phyloP scores from a whole-genome alignment of 164 flowering plant species.

The Vitis rotundifolia region DNA sequence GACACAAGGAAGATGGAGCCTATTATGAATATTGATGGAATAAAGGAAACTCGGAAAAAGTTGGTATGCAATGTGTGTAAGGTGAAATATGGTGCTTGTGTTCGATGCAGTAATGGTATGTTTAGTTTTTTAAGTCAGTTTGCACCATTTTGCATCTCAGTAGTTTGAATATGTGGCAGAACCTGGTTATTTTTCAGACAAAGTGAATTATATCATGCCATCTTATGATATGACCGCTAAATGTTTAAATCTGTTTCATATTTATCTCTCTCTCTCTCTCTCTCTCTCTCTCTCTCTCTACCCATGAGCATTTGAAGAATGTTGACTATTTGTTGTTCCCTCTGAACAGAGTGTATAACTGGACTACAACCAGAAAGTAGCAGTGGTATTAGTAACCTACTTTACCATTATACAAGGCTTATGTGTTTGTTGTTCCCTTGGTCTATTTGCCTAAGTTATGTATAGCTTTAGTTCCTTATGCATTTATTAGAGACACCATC shows the following conservation, averaged over 20 bases:
- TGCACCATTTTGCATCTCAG: slow-evolving; percentile 9
- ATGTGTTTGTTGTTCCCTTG: too few relatives aligned
- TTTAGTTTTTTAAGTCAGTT: slow-evolving; percentile 24
- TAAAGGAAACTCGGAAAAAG: slow-evolving; percentile 65
- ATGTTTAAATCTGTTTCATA: not conserved
- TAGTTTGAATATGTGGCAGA: slow-evolving; percentile 8
- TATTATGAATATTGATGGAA: slow-evolving; percentile 62
- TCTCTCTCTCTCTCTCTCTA: not conserved
- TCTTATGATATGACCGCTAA: not conserved
- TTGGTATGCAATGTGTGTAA: slow-evolving; percentile 81
- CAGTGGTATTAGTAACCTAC: too few relatives aligned
- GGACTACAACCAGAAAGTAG: too few relatives aligned
- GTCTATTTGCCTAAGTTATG: too few relatives aligned
- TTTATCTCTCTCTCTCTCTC: too few relatives aligned
- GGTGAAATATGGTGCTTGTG: slow-evolving; percentile 80
- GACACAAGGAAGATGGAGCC: slow-evolving; percentile 77
- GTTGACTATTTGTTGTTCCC: not conserved
- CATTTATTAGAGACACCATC: too few relatives aligned
- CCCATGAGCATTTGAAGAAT: not conserved
- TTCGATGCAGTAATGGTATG: slow-evolving; percentile 98
- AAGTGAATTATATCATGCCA: not conserved
- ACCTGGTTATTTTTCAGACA: not conserved
- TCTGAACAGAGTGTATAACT: not conserved
- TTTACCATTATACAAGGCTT: too few relatives aligned
- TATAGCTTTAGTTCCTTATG: too few relatives aligned